A percentile compares a stretch with the other conserved stretches of the same genome.
Evolutionary conservation across 108 stramenopile species (phyloP).

Genomic region (Cyclotella baltica): DNA sequence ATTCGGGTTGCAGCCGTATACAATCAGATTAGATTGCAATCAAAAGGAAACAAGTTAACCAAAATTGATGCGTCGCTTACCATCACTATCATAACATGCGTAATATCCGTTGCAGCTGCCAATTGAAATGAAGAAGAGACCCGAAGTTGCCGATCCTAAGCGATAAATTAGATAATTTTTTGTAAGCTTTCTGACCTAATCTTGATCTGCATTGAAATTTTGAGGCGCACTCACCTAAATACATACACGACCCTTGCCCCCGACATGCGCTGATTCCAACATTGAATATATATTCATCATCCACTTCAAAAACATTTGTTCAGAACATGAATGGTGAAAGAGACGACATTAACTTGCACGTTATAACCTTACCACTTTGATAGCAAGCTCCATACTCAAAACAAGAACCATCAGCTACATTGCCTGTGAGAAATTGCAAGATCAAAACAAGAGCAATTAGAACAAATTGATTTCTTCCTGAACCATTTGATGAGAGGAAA

Average conservation of each 20-base stretch:
- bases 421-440: background rate
- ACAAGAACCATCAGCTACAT: slow-evolving; percentile 2
- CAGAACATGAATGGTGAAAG: background rate
- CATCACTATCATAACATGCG: background rate
- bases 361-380: background rate
- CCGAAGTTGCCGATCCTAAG: no score
- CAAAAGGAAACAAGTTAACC: no score
- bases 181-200: background rate
- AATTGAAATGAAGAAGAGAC: background rate
- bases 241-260: background rate
- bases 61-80: no score
- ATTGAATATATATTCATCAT: background rate
- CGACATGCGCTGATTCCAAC: background rate
- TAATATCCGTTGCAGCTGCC: slow-evolving; percentile 3
- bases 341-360: no score
- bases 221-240: slow-evolving; percentile 2
- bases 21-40: no score
- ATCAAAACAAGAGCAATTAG: background rate
- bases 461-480: no score
- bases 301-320: no score
- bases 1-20: no score
- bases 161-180: background rate
- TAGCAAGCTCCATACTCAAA: slow-evolving; percentile 10
- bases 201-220: background rate
- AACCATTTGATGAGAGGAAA: no score